phyloP scores from a whole-genome alignment of 2,329 filamentous ascomycete species.

The Sporothrix euskadiensis region DNA sequence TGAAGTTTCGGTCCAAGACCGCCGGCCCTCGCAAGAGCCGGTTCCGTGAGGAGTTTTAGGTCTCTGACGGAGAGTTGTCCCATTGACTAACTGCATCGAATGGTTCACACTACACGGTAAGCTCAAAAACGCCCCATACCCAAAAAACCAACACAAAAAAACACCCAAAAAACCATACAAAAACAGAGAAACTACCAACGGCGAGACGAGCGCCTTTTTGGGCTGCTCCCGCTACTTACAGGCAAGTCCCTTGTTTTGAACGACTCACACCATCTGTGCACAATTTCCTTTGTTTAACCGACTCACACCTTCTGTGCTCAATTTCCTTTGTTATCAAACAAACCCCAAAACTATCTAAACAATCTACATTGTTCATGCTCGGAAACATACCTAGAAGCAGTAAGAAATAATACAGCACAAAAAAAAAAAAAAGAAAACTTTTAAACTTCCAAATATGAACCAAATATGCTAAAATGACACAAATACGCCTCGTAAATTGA shows the following conservation, averaged over 20 bases:
- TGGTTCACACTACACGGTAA: neutral
- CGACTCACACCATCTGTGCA: neutral
- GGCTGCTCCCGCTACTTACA: neutral
- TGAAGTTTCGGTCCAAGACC: neutral
- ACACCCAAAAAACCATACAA: neutral
- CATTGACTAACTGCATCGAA: neutral
- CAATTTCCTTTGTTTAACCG: neutral
- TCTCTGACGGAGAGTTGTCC: neutral
- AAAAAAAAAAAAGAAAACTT: neutral
- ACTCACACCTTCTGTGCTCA: neutral
- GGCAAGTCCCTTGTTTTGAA: neutral
- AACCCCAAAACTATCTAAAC: neutral
- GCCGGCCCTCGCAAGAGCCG: neutral
- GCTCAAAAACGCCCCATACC: neutral
- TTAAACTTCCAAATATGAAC: neutral
- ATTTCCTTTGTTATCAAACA: neutral
- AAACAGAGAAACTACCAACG: neutral
- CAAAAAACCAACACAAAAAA: neutral
- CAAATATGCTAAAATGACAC: neutral
- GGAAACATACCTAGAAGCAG: neutral
- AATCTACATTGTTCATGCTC: neutral
- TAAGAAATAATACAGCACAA: neutral
- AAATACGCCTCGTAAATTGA: neutral
- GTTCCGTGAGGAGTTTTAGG: conserved; percentile 6
- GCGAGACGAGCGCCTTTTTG: neutral